Conservation (phyloP, 2,329 filamentous ascomycete genomes). For the Pseudopithomyces chartarum region DNA sequence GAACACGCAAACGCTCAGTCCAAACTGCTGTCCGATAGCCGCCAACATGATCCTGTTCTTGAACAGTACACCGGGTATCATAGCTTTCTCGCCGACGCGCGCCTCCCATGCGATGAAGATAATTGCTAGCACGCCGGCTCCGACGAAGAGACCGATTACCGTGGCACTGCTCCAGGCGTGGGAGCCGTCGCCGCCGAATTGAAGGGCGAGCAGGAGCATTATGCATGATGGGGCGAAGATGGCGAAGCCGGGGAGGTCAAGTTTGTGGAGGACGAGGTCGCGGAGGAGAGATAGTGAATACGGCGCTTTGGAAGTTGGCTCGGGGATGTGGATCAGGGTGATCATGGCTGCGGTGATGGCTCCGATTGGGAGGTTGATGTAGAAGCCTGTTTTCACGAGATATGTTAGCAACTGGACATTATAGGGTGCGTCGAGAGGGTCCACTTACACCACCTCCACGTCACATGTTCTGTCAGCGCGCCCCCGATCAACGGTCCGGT, state of each 20-base stretch:
- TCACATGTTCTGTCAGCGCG: constrained; percentile 39
- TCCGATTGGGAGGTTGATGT: constrained; percentile 56
- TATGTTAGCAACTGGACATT: background rate
- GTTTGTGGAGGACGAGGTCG: constrained; percentile 13
- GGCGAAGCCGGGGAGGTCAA: constrained; percentile 22
- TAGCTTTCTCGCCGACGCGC: constrained; percentile 35
- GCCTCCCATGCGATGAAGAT: constrained; percentile 42
- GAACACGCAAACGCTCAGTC: constrained; percentile 16
- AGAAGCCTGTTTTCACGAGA: constrained; percentile 19
- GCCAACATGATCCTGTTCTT: constrained; percentile 32
- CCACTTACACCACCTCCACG: constrained; percentile 46
- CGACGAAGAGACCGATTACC: constrained; percentile 42
- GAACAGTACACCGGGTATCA: constrained; percentile 30
- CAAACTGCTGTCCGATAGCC: constrained; percentile 11
- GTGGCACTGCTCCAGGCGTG: constrained; percentile 35
- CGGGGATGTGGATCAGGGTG: constrained; percentile 33
- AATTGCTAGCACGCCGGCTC: constrained; percentile 32
- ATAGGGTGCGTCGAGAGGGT: background rate
- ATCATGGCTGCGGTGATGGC: constrained; percentile 35
- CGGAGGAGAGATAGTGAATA: constrained; percentile 10
- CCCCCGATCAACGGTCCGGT: constrained; percentile 49
- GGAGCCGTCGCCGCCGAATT: constrained; percentile 38
- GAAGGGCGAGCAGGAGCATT: constrained; percentile 14
- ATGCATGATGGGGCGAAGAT: constrained; percentile 15
- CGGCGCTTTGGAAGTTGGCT: constrained; percentile 1